These are phyloP conservation scores for Fusarium kyushuense DNA, from an alignment of 2,329 filamentous ascomycete species.

Conservation along the genomic window DNA sequence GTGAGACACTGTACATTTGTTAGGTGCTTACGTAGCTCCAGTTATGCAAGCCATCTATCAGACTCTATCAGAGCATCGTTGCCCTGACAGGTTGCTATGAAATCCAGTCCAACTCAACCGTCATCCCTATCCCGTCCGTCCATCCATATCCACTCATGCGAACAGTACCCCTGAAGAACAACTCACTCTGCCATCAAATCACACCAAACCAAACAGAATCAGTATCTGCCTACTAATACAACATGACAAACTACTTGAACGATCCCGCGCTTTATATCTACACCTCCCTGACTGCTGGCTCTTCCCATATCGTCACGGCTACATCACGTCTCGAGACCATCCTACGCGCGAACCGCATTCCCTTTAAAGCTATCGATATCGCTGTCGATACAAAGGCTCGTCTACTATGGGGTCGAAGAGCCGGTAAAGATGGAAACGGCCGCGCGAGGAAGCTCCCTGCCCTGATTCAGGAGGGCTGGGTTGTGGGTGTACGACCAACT, in stretches of 20 bases:
- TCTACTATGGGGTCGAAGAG: constrained; percentile 87
- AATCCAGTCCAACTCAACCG: constrained; percentile 9
- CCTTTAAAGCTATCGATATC: constrained; percentile 92
- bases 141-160: constrained; percentile 29
- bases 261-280: constrained; percentile 90
- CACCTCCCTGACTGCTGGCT: constrained; percentile 94
- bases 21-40: constrained; percentile 37
- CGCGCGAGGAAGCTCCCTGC: constrained; percentile 83
- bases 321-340: constrained; percentile 97
- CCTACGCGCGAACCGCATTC: constrained; percentile 91
- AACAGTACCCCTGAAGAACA: constrained; percentile 24
- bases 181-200: constrained; percentile 8
- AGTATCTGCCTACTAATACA: constrained; percentile 24
- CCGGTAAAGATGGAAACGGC: constrained; percentile 75
- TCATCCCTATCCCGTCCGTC: constrained; percentile 3
- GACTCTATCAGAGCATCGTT: too few species aligned
- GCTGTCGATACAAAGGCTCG: constrained; percentile 90
- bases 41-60: constrained; percentile 4
- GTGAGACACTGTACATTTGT: constrained; percentile 5
- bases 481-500: constrained; percentile 79
- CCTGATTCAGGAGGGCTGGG: constrained; percentile 85
- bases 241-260: constrained; percentile 62
- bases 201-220: constrained; percentile 5
- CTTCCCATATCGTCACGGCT: constrained; percentile 94
- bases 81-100: constrained; percentile 15